These are phyloP conservation scores for Venturia pyrina DNA, from an alignment of 2,329 filamentous ascomycete species.

Conservation along the genomic window DNA sequence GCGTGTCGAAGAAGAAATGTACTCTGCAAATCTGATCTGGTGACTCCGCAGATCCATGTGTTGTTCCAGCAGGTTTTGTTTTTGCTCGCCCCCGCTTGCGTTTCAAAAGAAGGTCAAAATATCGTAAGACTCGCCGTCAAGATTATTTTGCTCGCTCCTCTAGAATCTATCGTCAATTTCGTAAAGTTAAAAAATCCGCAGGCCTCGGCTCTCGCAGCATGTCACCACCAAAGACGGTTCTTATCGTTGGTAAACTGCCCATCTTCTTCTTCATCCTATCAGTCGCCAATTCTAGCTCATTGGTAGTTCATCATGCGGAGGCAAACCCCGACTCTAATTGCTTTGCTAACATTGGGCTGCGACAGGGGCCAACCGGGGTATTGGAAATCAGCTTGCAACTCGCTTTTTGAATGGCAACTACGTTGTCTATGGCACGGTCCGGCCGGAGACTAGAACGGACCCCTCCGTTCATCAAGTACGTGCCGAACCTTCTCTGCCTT, in stretches of 20 bases:
- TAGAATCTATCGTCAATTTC: background rate
- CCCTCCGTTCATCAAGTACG: slow-evolving; percentile 4
- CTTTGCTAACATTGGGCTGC: background rate
- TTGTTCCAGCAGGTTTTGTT: background rate
- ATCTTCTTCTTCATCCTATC: background rate
- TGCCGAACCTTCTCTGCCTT: background rate
- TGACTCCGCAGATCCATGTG: background rate
- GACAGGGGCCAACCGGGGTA: slow-evolving; percentile 5
- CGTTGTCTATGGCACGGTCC: slow-evolving; percentile 2
- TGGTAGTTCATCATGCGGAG: background rate
- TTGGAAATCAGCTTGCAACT: background rate
- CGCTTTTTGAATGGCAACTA: background rate
- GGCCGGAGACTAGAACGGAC: background rate
- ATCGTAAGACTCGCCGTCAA: background rate
- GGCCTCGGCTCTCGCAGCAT: background rate
- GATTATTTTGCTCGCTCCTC: background rate
- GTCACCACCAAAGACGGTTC: background rate
- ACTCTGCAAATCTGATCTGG: background rate
- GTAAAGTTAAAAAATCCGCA: background rate
- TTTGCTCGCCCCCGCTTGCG: background rate
- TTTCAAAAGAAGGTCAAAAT: background rate
- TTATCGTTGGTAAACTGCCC: background rate
- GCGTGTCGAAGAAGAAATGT: background rate
- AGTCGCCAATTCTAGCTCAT: background rate
- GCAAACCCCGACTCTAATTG: background rate